Percentiles rank a stretch among this genome's conserved stretches.
phyloP scores from a whole-genome alignment of 2,329 filamentous ascomycete species.

The Phaeoacremonium minimum region DNA sequence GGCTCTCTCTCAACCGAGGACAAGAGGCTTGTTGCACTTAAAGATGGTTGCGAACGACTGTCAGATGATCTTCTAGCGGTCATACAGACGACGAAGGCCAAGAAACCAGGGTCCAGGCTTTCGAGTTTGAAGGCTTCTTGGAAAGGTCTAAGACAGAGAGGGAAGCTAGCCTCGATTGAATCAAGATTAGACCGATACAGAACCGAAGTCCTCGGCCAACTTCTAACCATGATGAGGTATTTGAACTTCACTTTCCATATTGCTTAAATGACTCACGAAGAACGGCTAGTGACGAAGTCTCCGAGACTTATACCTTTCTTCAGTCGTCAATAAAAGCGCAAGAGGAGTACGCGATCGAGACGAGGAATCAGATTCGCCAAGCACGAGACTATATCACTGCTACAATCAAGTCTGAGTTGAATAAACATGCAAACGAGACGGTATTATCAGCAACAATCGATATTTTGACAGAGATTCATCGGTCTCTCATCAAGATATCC shows the following conservation, averaged over 20 bases:
- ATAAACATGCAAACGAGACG: neutral
- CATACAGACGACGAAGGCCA: neutral
- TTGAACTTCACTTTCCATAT: neutral
- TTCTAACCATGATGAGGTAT: conserved; percentile 2
- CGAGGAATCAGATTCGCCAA: neutral
- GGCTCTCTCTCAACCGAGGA: neutral
- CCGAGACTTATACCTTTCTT: neutral
- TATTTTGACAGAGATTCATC: neutral
- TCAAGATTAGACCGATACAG: conserved; percentile 1
- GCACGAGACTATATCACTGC: neutral
- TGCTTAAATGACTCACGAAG: neutral
- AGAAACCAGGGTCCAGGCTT: neutral
- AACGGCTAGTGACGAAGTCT: conserved; percentile 1
- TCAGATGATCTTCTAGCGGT: neutral
- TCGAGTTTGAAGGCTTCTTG: neutral
- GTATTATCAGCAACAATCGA: neutral
- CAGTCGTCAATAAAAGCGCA: neutral
- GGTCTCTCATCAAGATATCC: neutral
- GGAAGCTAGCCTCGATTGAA: neutral
- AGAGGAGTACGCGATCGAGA: neutral
- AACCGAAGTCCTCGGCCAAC: neutral
- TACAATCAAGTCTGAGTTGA: neutral
- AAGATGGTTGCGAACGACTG: neutral
- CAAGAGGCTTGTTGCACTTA: neutral
- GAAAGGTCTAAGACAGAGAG: neutral